Evolutionary conservation across 208 protist genomes (phyloP), one percentile per base, ranked within the genome.

Genomic region (Acanthamoeba comandoni): DNA sequence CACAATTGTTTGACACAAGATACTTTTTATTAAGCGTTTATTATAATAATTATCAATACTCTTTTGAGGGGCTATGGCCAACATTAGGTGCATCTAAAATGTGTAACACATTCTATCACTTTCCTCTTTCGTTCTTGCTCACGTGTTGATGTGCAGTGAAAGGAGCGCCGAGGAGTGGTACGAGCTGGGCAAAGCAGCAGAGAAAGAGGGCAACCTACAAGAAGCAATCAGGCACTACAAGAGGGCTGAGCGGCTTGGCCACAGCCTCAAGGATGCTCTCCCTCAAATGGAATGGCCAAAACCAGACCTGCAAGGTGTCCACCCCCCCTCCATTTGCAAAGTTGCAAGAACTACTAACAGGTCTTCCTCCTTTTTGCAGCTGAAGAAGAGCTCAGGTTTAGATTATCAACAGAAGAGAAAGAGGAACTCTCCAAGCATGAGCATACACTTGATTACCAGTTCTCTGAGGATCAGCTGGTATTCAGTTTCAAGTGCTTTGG

Each of bases 81-180:
- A n/a, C n/a, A n/a, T n/a, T n/a, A n/a, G n/a, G n/a, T n/a, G n/a
- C n/a, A n/a, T n/a, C n/a, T n/a, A n/a, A n/a, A n/a, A n/a, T n/a
- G n/a, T n/a, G n/a, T n/a, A n/a, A n/a, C n/a, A n/a, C n/a, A n/a
- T n/a, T n/a, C n/a, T n/a, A n/a, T n/a, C n/a, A n/a, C n/a, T n/a
- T n/a, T n/a, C n/a, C n/a, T n/a, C n/a, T n/a, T n/a, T n/a, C n/a
- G n/a, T n/a, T n/a, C n/a, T n/a, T n/a, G n/a, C n/a, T n/a, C n/a
- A n/a, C n/a, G n/a, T n/a, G n/a, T n/a, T n/a, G n/a, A n/a, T n/a
- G n/a, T n/a, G n/a, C n/a, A n/a, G n/a, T n/a, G n/a, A n/a, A n/a
- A n/a, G n/a, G n/a, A 77, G 67, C 15, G 67, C 67, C 8, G 67
- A 77, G 2, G 70, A 79, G 43, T 79, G 70, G 70, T 79, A 79